Percentiles rank a stretch among this genome's conserved stretches.
These are phyloP conservation scores for Peniophora sp. DNA, from an alignment of 1,284 basidiomycete genomes.

Conservation along the genomic window DNA sequence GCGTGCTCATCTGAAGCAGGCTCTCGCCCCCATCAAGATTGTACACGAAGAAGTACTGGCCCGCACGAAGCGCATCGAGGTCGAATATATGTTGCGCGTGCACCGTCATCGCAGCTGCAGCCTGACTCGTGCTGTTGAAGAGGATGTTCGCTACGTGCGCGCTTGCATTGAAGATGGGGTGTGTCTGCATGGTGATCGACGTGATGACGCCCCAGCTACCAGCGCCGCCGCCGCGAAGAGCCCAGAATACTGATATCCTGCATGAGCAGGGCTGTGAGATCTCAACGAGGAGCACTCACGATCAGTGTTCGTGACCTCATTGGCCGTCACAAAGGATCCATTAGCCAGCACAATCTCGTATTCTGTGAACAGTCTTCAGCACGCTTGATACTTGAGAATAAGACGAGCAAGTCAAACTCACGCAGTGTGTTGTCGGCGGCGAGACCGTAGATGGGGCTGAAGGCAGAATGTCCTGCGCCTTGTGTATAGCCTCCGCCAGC, in stretches of 20 bases:
- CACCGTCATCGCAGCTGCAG: constrained; percentile 6
- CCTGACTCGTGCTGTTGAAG: constrained; percentile 4
- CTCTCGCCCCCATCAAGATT: constrained; percentile 7
- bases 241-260: constrained; percentile 21
- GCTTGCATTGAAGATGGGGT: constrained; percentile 21
- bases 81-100: constrained; percentile 24
- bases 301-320: constrained; percentile 12
- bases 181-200: constrained; percentile 22
- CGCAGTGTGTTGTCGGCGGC: no score
- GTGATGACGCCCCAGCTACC: constrained; percentile 27
- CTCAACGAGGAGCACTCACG: constrained; percentile 3
- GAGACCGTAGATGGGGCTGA: no score
- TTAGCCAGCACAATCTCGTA: constrained; percentile 21
- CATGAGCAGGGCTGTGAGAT: neutral
- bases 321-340: constrained; percentile 20
- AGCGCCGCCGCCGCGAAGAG: constrained; percentile 25
- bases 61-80: constrained; percentile 18
- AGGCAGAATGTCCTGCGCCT: neutral
- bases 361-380: no score
- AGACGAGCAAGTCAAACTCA: neutral
- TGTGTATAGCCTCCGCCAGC: neutral
- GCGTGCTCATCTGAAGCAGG: constrained; percentile 5
- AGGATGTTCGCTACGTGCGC: constrained; percentile 10
- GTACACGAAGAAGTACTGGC: constrained; percentile 23
- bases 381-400: neutral